Base-by-base conservation (phyloP, 2,329 filamentous ascomycete species). In the Blumeriella jaapii region DNA sequence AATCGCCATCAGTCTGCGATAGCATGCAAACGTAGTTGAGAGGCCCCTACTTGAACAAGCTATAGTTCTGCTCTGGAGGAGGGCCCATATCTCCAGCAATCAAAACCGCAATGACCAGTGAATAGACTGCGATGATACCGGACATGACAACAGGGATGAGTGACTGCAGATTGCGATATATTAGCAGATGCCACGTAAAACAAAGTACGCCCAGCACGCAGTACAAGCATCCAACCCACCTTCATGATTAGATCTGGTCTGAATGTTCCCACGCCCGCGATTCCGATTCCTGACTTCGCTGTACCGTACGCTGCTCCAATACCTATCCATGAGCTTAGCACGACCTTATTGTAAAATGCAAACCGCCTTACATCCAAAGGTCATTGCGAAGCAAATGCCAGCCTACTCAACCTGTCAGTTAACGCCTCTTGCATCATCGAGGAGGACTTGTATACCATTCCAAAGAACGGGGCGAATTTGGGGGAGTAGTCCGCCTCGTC, bases 111-210 rank as follows among this genome's bases (percentile, higher is more conserved):
- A 98, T 87, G 54, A 98, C 91, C 51, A 98, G 82, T 33, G 87
- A 84, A 65, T 98, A 98, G 49, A 98, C 91, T 39, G 91, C 91
- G 55, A 98, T 85, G 58, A 98, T 98, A 74, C 91, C 91, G 52
- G 91, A 93, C 91, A 98, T 98, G 67, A 98, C 79, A 48, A 91
- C 82, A 44, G 83, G 82, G 50, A 89, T 87, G 34, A 89, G 66
- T 38, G 80, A 87, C 82, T 86, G 51, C 20, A 28, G 8, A 40
- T 35, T 34, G 20, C 17, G 15, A 18, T 10, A 4, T 10, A 24
- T 31, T 24, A 27, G 37, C 13, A 12, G 22, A 31, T 26, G 9
- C 12, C n/a, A 2, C 20, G 28, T 18, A 14, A 13, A 4, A 18
- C 7, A 11, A 14, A 7, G 11, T 14, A 6, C 14, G 12, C 13